These are phyloP conservation scores for Panellus pusillus DNA, from an alignment of 768 basidiomycete genomes.

Conservation along the genomic window DNA sequence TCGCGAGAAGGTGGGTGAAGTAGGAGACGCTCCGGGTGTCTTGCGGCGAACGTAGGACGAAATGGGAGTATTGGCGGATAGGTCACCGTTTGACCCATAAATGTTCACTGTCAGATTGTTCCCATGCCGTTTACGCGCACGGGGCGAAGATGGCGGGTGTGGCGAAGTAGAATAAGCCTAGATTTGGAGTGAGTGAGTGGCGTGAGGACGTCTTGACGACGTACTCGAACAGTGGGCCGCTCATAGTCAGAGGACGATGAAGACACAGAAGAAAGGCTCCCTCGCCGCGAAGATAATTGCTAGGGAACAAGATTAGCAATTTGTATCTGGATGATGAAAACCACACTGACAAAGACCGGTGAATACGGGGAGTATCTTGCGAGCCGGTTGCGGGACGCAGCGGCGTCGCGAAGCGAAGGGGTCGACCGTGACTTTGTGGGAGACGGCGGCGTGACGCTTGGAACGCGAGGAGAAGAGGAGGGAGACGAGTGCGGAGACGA, in stretches of 20 bases:
- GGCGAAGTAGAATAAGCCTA: slow-evolving; percentile 42
- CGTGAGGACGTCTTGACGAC: slow-evolving; percentile 14
- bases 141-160: slow-evolving; percentile 40
- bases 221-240: slow-evolving; percentile 36
- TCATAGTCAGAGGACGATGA: slow-evolving; percentile 40
- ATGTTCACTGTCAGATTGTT: slow-evolving; percentile 49
- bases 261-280: slow-evolving; percentile 48
- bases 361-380: slow-evolving; percentile 55
- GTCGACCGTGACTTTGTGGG: slow-evolving; percentile 45
- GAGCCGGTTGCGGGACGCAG: slow-evolving; percentile 34
- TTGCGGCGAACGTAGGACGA: slow-evolving; percentile 79
- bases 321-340: neutral
- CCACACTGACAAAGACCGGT: slow-evolving; percentile 37
- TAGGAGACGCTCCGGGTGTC: slow-evolving; percentile 73
- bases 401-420: slow-evolving; percentile 42
- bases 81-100: slow-evolving; percentile 50
- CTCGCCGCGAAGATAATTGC: slow-evolving; percentile 44
- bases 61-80: slow-evolving; percentile 70
- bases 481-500: slow-evolving; percentile 48
- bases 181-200: slow-evolving; percentile 7
- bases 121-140: slow-evolving; percentile 41
- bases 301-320: slow-evolving; percentile 8
- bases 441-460: slow-evolving; percentile 33
- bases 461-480: slow-evolving; percentile 37
- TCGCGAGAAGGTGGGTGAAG: slow-evolving; percentile 60